Evolutionary conservation across 2,329 filamentous ascomycete species (phyloP).

Genomic region (Ophiostoma piceae): DNA sequence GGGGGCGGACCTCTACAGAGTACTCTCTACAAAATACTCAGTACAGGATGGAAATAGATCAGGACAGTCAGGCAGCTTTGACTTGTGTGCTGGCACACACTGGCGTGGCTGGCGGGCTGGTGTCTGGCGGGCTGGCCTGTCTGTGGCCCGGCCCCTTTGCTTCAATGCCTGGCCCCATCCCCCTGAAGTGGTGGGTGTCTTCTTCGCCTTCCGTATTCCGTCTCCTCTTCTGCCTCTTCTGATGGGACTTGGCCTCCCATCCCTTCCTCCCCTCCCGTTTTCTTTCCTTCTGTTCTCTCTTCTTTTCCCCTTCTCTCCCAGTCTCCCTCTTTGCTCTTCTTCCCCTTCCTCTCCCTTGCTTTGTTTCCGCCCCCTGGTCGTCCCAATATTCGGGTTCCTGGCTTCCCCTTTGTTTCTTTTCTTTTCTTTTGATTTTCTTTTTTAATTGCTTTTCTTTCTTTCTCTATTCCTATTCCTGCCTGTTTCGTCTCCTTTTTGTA

Average conservation of each 20-base stretch:
- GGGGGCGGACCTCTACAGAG: neutral
- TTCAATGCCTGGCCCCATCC: neutral
- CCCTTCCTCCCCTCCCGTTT: too few species aligned
- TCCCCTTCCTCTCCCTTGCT: neutral
- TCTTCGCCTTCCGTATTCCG: neutral
- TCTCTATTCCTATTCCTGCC: neutral
- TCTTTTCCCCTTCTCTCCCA: neutral
- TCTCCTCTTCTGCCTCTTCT: neutral
- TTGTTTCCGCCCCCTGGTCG: conserved; percentile 13
- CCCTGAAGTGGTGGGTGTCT: neutral
- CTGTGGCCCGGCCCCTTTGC: neutral
- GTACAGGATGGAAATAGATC: neutral
- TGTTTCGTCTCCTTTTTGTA: neutral
- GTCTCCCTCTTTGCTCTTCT: neutral
- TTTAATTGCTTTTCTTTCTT: neutral
- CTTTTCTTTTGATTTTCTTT: neutral
- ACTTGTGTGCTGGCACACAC: neutral
- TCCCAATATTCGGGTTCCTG: conserved; percentile 13
- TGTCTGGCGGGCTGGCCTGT: neutral
- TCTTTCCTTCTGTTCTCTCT: too few species aligned
- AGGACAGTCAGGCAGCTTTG: conserved; percentile 2
- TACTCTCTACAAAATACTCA: too few species aligned
- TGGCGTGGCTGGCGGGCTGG: conserved; percentile 4
- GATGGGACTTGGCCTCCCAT: neutral
- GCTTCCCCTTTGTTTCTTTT: neutral